Percentiles rank a stretch among this genome's conserved stretches.
Evolutionary conservation across 805 yeast genomes (phyloP).

Genomic region (Barnettozyma botsteinii): DNA sequence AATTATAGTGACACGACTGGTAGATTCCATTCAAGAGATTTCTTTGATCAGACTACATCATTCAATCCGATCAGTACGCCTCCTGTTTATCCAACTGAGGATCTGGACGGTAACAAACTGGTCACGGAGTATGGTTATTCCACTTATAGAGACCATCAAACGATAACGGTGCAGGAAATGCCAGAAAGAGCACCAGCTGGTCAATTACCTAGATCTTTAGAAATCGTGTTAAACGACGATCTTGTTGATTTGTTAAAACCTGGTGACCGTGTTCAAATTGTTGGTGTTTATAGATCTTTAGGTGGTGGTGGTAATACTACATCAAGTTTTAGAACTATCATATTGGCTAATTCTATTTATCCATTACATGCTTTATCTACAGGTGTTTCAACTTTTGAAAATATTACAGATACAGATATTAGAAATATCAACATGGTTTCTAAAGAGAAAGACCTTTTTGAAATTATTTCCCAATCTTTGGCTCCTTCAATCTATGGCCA

Average conservation of each 20-base stretch:
- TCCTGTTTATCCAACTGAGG: slow-evolving; percentile 89
- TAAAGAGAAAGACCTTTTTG: slow-evolving; percentile 66
- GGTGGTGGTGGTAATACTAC: slow-evolving; percentile 59
- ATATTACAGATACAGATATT: slow-evolving; percentile 73
- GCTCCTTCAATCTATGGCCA: slow-evolving; percentile 97
- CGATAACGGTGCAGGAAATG: slow-evolving; percentile 91
- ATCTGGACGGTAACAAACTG: slow-evolving; percentile 82
- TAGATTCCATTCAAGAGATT: slow-evolving; percentile 84
- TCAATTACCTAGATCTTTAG: slow-evolving; percentile 89
- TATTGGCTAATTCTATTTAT: slow-evolving; percentile 84
- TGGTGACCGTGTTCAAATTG: slow-evolving; percentile 91
- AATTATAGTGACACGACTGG: slow-evolving; percentile 86
- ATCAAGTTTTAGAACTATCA: slow-evolving; percentile 73
- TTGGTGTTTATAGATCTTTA: slow-evolving; percentile 88
- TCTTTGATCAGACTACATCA: slow-evolving; percentile 87
- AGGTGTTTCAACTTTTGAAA: slow-evolving; percentile 67
- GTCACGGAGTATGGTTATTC: slow-evolving; percentile 90
- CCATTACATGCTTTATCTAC: slow-evolving; percentile 85
- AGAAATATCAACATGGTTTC: slow-evolving; percentile 79
- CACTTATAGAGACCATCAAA: slow-evolving; percentile 91
- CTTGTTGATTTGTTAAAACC: slow-evolving; percentile 89
- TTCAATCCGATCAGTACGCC: slow-evolving; percentile 79
- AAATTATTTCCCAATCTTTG: slow-evolving; percentile 72
- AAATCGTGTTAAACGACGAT: slow-evolving; percentile 90
- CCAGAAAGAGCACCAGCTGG: slow-evolving; percentile 98